These are phyloP conservation scores for Yamadazyma jaroonii DNA, from an alignment of 1,139 yeast genomes.

Conservation along the genomic window DNA sequence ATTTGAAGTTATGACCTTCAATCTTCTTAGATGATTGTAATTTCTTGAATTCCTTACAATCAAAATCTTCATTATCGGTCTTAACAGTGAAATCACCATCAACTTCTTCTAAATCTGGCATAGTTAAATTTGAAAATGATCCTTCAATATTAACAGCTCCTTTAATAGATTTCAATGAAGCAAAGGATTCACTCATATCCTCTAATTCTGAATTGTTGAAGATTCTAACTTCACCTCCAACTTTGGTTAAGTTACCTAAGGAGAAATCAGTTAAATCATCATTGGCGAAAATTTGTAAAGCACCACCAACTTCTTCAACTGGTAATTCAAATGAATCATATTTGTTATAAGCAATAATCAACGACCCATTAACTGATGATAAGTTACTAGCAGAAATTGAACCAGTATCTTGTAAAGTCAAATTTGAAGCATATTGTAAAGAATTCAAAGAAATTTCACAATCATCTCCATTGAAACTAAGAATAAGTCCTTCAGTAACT, in stretches of 20 bases:
- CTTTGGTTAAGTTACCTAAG: conserved; percentile 27
- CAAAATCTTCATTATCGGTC: conserved; percentile 38
- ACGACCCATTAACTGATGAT: conserved; percentile 42
- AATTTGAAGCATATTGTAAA: conserved; percentile 43
- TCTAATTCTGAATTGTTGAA: conserved; percentile 43
- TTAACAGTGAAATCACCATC: conserved; percentile 43
- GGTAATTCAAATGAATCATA: conserved; percentile 32
- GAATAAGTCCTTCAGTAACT: conserved; percentile 36
- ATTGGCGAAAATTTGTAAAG: conserved; percentile 43
- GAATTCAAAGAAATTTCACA: conserved; percentile 37
- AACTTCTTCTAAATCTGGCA: conserved; percentile 36
- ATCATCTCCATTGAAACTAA: conserved; percentile 44
- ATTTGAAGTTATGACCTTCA: conserved; percentile 46
- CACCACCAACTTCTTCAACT: conserved; percentile 37
- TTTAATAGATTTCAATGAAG: conserved; percentile 30
- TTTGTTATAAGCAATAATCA: conserved; percentile 40
- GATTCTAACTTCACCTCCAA: conserved; percentile 45
- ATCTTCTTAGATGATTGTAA: conserved; percentile 33
- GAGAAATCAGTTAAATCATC: conserved; percentile 35
- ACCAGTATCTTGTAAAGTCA: conserved; percentile 43
- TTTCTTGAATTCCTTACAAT: conserved; percentile 34
- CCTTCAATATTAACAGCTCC: conserved; percentile 47
- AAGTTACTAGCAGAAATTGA: conserved; percentile 31
- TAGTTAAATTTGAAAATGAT: conserved; percentile 37
- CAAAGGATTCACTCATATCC: conserved; percentile 31